Evolutionary conservation across 176 grass and related monocot genomes (phyloP), one percentile per base, ranked within the genome.

Genomic region (Dactylis glomerata): DNA sequence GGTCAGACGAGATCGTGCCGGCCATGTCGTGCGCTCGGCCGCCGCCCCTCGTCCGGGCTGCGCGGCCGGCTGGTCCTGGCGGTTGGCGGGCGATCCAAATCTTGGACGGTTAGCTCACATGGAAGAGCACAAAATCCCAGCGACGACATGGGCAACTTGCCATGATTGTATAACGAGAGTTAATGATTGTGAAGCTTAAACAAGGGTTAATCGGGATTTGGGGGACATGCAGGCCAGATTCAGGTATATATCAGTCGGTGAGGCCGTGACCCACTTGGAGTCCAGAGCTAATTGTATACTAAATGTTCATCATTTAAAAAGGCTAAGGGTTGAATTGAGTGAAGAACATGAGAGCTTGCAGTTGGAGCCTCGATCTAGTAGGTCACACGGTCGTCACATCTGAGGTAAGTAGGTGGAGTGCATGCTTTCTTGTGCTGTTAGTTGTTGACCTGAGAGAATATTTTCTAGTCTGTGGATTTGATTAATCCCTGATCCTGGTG

Each of bases 191-290:
- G 7, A 1, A 1, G 20, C 65, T 54, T 90, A 82, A 86, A 86
- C 20, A 55, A 86, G 20, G 63, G 73, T 82, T 82, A 86, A 64
- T 82, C 10, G 26, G 78, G 83, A 89, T 89, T 82, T 89, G 71
- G 88, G 83, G 62, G 83, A 89, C 88, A 89, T 89, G 78, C 83
- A 77, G 72, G 73, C 33, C 72, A 46, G 83, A 86, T 86, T 86
- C 73, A 86, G 78, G 88, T 73, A 82, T 63, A 58, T 55, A 26
- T 67, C 70, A n/a, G 77, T n/a, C 49, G 10, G 11, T 4, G 36
- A 83, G 54, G 50, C 54, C 41, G n/a, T 24, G 38, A 59, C 38
- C 87, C 59, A 85, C 83, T 70, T 81, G 71, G 28, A 44, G n/a
- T 75, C 17, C 10, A 63, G 57, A 7, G 65, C 56, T 23, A 20